Percentiles rank a stretch among this genome's conserved stretches.
Evolutionary conservation across 257 asterid species (phyloP).

Genomic region (Solanum lycopersicoides): DNA sequence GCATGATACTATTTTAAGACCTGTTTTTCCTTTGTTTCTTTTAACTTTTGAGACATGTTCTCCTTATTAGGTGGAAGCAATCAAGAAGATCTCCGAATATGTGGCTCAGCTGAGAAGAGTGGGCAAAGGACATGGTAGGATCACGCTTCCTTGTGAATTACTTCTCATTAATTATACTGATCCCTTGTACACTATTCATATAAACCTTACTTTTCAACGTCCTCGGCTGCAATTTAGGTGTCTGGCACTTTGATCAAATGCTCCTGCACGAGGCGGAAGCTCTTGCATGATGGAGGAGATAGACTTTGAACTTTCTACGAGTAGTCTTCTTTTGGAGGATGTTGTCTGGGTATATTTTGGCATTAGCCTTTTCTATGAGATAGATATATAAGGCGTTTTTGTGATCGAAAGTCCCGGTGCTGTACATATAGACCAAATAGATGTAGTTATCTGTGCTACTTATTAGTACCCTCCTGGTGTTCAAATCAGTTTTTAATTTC

Average conservation of each 20-base stretch:
- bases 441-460: background rate
- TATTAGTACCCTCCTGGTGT: background rate
- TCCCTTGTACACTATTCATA: background rate
- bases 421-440: background rate
- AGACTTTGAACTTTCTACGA: background rate
- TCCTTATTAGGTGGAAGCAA: conserved; percentile 32
- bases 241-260: conserved; percentile 44
- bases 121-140: conserved; percentile 43
- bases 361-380: background rate
- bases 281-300: conserved; percentile 6
- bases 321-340: background rate
- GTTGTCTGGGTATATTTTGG: background rate
- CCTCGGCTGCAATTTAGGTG: conserved; percentile 16
- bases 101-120: conserved; percentile 49
- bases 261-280: conserved; percentile 11
- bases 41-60: background rate
- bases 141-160: background rate
- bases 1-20: background rate
- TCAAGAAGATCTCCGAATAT: conserved; percentile 40
- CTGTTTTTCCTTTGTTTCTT: background rate
- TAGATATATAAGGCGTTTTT: background rate
- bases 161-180: background rate
- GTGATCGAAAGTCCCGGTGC: background rate
- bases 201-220: background rate
- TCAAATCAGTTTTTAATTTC: background rate